Conservation (phyloP, 1,284 basidiomycete genomes). For the Trametes hirsuta region DNA sequence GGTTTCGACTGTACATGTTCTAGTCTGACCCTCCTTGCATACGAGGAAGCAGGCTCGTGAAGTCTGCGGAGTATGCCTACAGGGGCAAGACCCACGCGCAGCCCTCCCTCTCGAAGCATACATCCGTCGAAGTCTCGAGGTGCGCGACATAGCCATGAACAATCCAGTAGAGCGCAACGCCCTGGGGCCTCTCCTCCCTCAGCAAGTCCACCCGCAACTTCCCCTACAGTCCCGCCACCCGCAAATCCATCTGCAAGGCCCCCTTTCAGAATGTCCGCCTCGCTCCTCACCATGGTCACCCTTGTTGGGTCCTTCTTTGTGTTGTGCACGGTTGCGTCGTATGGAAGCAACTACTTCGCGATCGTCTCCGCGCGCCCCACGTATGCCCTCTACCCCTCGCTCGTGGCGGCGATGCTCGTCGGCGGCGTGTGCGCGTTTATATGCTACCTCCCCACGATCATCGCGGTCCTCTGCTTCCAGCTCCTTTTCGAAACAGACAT, state of each 20-base stretch:
- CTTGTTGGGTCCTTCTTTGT: conserved; percentile 12
- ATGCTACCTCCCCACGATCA: conserved; percentile 21
- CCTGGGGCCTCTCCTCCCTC: too few relatives aligned
- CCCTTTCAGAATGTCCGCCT: conserved; percentile 18
- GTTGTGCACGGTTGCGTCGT: conserved; percentile 12
- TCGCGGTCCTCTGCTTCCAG: conserved; percentile 19
- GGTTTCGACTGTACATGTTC: too few relatives aligned
- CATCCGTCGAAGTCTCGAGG: too few relatives aligned
- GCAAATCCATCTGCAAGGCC: neutral
- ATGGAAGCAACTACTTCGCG: conserved; percentile 18
- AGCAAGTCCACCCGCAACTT: too few relatives aligned
- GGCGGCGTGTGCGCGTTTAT: conserved; percentile 20
- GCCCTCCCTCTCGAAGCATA: too few relatives aligned
- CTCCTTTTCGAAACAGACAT: conserved; percentile 20
- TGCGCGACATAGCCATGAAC: too few relatives aligned
- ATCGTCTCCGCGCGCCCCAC: conserved; percentile 17
- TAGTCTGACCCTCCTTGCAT: too few relatives aligned
- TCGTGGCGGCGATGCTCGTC: conserved; percentile 23
- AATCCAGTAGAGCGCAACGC: too few relatives aligned
- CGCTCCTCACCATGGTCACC: conserved; percentile 16
- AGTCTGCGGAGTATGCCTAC: too few relatives aligned
- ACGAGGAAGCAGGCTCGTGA: too few relatives aligned
- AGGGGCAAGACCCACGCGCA: too few relatives aligned
- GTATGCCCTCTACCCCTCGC: conserved; percentile 18
- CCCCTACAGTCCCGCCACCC: neutral